These are phyloP conservation scores for Neurospora sp. DNA, from an alignment of 495 filamentous ascomycete genomes.

Conservation along the genomic window DNA sequence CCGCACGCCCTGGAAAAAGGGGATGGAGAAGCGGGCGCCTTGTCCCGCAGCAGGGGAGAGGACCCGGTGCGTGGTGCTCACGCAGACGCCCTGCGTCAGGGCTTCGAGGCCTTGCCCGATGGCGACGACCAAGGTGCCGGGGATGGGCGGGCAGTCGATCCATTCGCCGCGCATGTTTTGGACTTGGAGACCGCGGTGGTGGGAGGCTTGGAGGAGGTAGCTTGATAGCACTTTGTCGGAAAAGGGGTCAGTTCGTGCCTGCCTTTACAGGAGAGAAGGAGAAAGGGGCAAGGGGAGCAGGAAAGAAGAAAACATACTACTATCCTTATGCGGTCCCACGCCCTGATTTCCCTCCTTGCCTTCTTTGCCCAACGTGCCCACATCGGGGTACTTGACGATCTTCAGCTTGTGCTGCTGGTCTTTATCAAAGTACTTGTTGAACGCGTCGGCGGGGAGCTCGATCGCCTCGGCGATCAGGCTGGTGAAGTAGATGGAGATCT, in stretches of 20 bases:
- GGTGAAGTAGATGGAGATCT: slow-evolving; percentile 66
- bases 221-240: slow-evolving; percentile 50
- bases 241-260: neutral
- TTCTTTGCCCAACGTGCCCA: slow-evolving; percentile 37
- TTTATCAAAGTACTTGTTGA: slow-evolving; percentile 72
- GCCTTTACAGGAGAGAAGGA: neutral
- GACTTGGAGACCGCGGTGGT: slow-evolving; percentile 74
- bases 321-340: slow-evolving; percentile 91
- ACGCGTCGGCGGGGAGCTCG: slow-evolving; percentile 58
- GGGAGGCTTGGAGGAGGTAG: slow-evolving; percentile 79
- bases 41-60: slow-evolving; percentile 49
- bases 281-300: too few species aligned
- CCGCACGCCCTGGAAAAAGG: slow-evolving; percentile 88
- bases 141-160: slow-evolving; percentile 63
- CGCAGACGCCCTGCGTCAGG: slow-evolving; percentile 79
- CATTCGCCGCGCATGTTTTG: slow-evolving; percentile 73
- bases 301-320: slow-evolving; percentile 25
- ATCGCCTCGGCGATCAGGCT: slow-evolving; percentile 81
- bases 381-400: slow-evolving; percentile 78
- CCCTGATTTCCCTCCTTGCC: slow-evolving; percentile 49
- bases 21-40: slow-evolving; percentile 74
- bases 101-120: slow-evolving; percentile 92
- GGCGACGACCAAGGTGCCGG: slow-evolving; percentile 67
- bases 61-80: slow-evolving; percentile 79
- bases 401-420: slow-evolving; percentile 86